Percentiles rank a stretch among this genome's conserved stretches.
phyloP scores from a whole-genome alignment of 2,329 filamentous ascomycete species.

The Epichloe baconii region DNA sequence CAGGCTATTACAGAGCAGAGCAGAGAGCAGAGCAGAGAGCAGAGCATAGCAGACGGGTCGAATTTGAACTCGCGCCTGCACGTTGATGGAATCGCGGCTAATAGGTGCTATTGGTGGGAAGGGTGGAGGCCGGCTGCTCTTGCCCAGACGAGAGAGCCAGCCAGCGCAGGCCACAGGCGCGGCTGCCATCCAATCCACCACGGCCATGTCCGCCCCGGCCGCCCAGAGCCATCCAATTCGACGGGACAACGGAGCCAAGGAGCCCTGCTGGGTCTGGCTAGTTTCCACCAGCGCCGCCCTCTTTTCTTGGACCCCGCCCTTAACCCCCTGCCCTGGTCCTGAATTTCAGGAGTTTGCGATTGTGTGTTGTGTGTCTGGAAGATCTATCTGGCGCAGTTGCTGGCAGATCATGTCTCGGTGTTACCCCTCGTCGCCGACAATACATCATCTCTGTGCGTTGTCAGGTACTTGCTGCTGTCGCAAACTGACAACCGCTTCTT shows the following conservation, averaged over 20 bases:
- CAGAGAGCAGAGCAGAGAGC: too few species aligned
- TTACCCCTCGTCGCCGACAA: slow-evolving; percentile 7
- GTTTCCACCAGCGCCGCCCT: background rate
- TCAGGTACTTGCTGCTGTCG: slow-evolving; percentile 3
- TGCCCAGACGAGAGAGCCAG: slow-evolving; percentile 4
- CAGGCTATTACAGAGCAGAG: background rate
- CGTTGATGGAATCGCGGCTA: too few species aligned
- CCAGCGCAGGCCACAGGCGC: background rate
- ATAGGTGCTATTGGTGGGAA: too few species aligned
- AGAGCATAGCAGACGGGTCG: too few species aligned
- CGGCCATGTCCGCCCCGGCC: background rate
- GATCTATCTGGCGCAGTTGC: background rate
- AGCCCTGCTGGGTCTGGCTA: too few species aligned
- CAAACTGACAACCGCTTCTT: background rate
- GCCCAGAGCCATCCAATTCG: background rate
- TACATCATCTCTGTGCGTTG: background rate
- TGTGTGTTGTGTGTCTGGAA: background rate
- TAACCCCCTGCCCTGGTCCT: background rate
- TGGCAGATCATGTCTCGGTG: slow-evolving; percentile 28
- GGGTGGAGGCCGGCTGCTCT: slow-evolving; percentile 2
- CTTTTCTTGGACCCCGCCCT: slow-evolving; percentile 2
- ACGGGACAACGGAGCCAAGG: too few species aligned
- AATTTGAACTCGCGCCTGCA: too few species aligned
- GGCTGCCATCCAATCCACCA: background rate
- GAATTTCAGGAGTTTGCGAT: slow-evolving; percentile 4